Evolutionary conservation across 208 protist species (phyloP).

Genomic region (Acanthamoeba healyi): DNA sequence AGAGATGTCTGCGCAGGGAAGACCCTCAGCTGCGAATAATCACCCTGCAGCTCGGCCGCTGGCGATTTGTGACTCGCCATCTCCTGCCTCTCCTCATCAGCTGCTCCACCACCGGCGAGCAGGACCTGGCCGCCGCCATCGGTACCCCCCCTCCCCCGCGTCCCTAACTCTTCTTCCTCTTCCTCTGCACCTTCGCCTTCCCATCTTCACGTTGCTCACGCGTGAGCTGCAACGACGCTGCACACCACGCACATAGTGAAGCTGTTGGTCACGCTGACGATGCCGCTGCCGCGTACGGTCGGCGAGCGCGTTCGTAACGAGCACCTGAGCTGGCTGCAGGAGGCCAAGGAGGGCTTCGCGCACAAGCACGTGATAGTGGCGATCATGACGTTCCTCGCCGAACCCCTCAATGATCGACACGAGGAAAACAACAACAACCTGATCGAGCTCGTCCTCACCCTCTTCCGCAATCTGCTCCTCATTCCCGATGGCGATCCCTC

Average conservation of each 20-base stretch:
- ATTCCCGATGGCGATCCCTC: conserved; percentile 20
- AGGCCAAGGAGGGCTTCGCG: conserved; percentile 61
- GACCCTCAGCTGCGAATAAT: conserved; percentile 12
- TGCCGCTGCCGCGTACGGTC: conserved; percentile 36
- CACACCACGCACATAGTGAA: not conserved
- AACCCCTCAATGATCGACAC: not conserved
- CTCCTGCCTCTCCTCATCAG: conserved; percentile 60
- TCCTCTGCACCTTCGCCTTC: no score
- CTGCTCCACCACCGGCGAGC: not conserved
- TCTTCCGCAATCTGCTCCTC: conserved; percentile 63
- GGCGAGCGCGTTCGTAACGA: not conserved
- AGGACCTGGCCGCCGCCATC: conserved; percentile 12
- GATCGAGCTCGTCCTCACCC: conserved; percentile 55
- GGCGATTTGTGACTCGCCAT: conserved; percentile 40
- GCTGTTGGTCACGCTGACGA: conserved; percentile 62
- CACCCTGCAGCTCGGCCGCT: conserved; percentile 43
- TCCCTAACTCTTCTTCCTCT: not conserved
- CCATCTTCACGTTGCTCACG: no score
- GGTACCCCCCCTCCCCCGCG: not conserved
- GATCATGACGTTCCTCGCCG: conserved; percentile 28
- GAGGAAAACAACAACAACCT: conserved; percentile 49
- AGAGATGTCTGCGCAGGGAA: conserved; percentile 35
- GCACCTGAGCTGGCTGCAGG: conserved; percentile 35
- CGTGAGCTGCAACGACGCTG: no score
- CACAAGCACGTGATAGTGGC: conserved; percentile 40